Base-by-base conservation (phyloP, 2,329 filamentous ascomycete species). In the Aureobasidium musti region DNA sequence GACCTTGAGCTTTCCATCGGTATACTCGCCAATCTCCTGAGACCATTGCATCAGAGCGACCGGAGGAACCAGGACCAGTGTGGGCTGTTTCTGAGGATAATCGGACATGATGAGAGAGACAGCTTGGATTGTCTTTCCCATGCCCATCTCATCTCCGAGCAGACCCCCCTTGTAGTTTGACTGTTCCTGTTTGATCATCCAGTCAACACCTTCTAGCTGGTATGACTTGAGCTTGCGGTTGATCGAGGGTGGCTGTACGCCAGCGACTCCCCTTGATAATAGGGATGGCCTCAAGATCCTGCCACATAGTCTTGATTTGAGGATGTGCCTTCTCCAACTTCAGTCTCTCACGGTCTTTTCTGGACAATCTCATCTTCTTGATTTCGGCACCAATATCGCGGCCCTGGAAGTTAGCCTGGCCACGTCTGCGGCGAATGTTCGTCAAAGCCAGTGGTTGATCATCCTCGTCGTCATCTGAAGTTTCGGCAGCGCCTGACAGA, bases 21-120 rank as follows among this genome's bases (percentile, higher is more conserved):
- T 98, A 77, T 98, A 89, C 66, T 82, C 80, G 45, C 74, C 73
- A 64, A 84, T 83, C 72, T 84, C 82, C 49, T 79, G 80, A 3
- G 79, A 90, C 94, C 94, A 98, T 75, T 98, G 94, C 90, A 97
- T 96, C 59, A 98, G 80, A 47, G 94, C 94, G 47, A 97, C 94
- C 0, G 94, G 94, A 0, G 94, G 94, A 0, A 97, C 92, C 39
- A 97, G 84, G 1, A 98, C 93, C 4, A 98, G 82, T 0, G 92
- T 91, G 1, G 95, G 94, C 65, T 89, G 81, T 71, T 89, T 90
- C 26, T 88, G 90, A 3, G 93, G 94, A 73, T 91, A 97, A 76
- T 98, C 93, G 0, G 94, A 97, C 95, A 98, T 98, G 77, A 99
- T 92, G 52, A 99, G 84, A 3, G 94, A 97, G 21, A 99, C 95